A percentile compares a stretch with the other conserved stretches of the same genome.
Evolutionary conservation across 2,329 filamentous ascomycete genomes (phyloP).

Genomic region (Botrytis squamosa): DNA sequence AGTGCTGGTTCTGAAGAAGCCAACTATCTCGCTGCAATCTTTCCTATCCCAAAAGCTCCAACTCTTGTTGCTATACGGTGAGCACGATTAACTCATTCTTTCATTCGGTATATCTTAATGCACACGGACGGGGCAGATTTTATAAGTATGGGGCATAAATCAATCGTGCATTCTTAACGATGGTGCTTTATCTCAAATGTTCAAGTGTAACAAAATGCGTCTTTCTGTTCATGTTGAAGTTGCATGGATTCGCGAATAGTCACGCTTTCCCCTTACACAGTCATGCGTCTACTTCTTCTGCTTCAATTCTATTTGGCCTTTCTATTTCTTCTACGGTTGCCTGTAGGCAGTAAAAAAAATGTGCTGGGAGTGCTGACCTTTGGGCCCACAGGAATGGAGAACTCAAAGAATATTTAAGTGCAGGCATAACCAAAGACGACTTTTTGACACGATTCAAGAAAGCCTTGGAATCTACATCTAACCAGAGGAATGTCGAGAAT

Average conservation of each 20-base stretch:
- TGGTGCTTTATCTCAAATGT: background rate
- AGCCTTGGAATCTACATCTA: constrained; percentile 34
- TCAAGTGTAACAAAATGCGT: background rate
- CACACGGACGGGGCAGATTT: background rate
- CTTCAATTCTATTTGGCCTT: no score
- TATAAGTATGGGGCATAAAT: background rate
- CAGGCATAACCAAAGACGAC: constrained; percentile 62
- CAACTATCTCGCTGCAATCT: constrained; percentile 77
- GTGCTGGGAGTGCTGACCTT: background rate
- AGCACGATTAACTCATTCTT: constrained; percentile 29
- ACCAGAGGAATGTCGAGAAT: background rate
- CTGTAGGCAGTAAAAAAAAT: background rate
- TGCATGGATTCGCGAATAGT: background rate
- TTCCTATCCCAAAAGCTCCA: constrained; percentile 75
- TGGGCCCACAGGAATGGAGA: constrained; percentile 60
- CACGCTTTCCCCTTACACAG: background rate
- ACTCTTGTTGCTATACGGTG: constrained; percentile 76
- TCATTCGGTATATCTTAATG: background rate
- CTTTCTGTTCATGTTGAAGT: background rate
- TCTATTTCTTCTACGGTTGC: background rate
- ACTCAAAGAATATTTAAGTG: constrained; percentile 71
- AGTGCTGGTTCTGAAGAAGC: constrained; percentile 75
- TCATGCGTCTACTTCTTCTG: background rate
- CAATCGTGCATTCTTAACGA: background rate
- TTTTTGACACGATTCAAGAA: constrained; percentile 58